Conservation (phyloP, 345 rosid species). For the Euphorbia peplus region DNA sequence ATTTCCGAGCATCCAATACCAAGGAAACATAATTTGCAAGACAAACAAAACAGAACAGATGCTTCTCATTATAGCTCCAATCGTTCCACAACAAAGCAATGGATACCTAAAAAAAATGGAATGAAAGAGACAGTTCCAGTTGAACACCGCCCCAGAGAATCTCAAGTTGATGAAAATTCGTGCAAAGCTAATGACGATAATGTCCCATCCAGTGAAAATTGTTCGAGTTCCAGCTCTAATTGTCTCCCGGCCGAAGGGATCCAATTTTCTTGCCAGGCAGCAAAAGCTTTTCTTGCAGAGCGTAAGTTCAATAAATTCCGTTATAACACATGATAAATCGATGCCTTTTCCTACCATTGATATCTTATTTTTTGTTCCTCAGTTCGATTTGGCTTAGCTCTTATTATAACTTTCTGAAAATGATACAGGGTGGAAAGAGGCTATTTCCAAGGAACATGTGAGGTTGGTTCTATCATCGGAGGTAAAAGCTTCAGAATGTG, state of each 20-base stretch:
- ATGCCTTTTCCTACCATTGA: not conserved
- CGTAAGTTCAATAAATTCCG: conserved; percentile 47
- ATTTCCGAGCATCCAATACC: conserved; percentile 36
- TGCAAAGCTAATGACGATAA: conserved; percentile 21
- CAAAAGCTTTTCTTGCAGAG: conserved; percentile 66
- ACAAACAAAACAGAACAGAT: conserved; percentile 31
- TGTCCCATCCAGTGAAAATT: conserved; percentile 17
- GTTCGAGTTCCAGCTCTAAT: conserved; percentile 17
- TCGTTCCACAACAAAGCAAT: conserved; percentile 32
- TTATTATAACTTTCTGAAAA: not conserved
- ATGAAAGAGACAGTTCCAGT: conserved; percentile 14
- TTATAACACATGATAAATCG: not conserved
- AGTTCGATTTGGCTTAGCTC: not conserved
- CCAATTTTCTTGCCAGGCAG: conserved; percentile 55
- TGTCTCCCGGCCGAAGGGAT: conserved; percentile 25
- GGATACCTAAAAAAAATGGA: conserved; percentile 51
- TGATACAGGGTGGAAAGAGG: conserved; percentile 85
- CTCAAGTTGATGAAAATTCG: conserved; percentile 14
- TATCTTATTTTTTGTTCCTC: not conserved
- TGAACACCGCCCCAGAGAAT: conserved; percentile 28
- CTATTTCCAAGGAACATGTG: conserved; percentile 61
- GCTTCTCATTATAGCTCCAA: conserved; percentile 23
- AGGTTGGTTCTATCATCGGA: conserved; percentile 52
- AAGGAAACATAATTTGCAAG: conserved; percentile 42
- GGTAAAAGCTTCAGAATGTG: conserved; percentile 27